Percentiles rank a stretch among this genome's conserved stretches.
Evolutionary conservation across 2,329 filamentous ascomycete genomes (phyloP).

Genomic region (Didymosphaeria variabile): DNA sequence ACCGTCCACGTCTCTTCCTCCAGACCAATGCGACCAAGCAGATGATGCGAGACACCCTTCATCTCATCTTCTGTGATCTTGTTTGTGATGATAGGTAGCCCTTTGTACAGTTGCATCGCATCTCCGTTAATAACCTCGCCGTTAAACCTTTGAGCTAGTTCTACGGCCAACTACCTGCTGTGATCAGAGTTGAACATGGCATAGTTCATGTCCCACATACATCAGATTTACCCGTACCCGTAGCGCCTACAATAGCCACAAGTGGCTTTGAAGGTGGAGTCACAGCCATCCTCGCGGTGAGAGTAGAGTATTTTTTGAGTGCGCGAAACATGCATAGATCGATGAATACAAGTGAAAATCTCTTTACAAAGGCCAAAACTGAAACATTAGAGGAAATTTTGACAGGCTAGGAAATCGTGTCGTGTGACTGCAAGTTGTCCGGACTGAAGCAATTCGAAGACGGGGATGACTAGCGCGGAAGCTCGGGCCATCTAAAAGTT

Average conservation of each 20-base stretch:
- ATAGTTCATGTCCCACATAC: slow-evolving; percentile 57
- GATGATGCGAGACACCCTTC: slow-evolving; percentile 83
- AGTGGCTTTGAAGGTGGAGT: slow-evolving; percentile 61
- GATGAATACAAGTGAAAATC: background rate
- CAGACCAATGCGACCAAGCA: slow-evolving; percentile 80
- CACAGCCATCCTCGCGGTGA: slow-evolving; percentile 34
- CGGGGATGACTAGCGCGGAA: background rate
- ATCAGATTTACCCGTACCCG: slow-evolving; percentile 92
- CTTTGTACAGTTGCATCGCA: slow-evolving; percentile 96
- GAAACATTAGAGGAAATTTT: background rate
- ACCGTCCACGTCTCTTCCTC: slow-evolving; percentile 86
- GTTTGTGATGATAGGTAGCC: slow-evolving; percentile 93
- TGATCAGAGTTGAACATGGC: slow-evolving; percentile 46
- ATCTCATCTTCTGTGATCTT: slow-evolving; percentile 81
- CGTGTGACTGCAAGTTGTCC: background rate
- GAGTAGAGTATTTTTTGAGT: slow-evolving; percentile 25
- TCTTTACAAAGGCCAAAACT: background rate
- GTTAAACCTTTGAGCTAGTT: slow-evolving; percentile 81
- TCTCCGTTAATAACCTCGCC: slow-evolving; percentile 97
- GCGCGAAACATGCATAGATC: slow-evolving; percentile 37
- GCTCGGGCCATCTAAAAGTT: slow-evolving; percentile 15
- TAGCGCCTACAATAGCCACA: slow-evolving; percentile 85
- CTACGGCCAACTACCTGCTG: slow-evolving; percentile 78
- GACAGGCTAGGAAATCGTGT: too few relatives aligned
- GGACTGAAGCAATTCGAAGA: background rate